Base-by-base conservation (phyloP, 441 rosid species). In the Erodium texanum region DNA sequence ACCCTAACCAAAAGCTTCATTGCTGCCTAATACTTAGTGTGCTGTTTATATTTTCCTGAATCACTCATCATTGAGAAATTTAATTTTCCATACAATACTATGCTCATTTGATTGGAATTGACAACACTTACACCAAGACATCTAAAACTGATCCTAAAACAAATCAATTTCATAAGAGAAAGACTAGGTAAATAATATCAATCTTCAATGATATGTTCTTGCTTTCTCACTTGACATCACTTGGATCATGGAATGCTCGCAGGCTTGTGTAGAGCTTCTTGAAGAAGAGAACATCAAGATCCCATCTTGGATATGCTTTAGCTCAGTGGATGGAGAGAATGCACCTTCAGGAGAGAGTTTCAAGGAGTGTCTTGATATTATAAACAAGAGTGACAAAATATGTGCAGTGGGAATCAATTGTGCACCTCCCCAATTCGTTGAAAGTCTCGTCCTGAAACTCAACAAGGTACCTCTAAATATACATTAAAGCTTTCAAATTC, bases 251-350 rank as follows among this genome's bases (percentile, higher is more conserved):
- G 24, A 27, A 18, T 22, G 38, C 18, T 67, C 71, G 16, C 80
- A 87, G 97, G 98, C 96, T 1, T 93, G 90, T 74, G 87, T 71
- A 19, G 97, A 87, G 84, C 74, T 93, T 75, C 79, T 93, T 18
- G 90, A 87, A 72, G 98, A 90, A 82, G 96, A 89, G 79, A 82
- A 90, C 45, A 62, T 90, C 7, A 67, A 81, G 12, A 84, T 93
- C 65, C 98, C 96, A 36, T 83, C 94, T 19, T 93, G 96, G 98
- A 87, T 93, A 63, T 89, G 96, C 78, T 93, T 90, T 83, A 83
- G 89, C 70, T 87, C 85, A 0, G 85, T 89, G 7, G 96, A 93
- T 59, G 98, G 97, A 5, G 86, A 82, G 74, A 89, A 85, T 67
- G 89, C 88, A 27, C 83, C 94, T 58, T 89, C 94, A 0, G 98